These are phyloP conservation scores for Cutaneotrichosporon cutaneum DNA, from an alignment of 1,284 basidiomycete genomes.

Conservation along the genomic window DNA sequence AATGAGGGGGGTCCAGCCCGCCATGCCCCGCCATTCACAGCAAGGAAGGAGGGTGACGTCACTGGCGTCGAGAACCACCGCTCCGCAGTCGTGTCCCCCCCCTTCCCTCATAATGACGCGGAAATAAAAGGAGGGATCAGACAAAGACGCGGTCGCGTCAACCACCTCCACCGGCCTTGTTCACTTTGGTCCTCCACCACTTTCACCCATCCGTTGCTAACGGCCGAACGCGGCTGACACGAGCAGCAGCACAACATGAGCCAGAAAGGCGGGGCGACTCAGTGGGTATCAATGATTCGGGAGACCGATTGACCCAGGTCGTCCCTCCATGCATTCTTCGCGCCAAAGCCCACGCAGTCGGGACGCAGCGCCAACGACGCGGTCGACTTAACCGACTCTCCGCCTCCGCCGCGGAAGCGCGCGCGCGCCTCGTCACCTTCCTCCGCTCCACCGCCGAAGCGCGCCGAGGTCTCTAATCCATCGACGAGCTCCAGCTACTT, in stretches of 20 bases:
- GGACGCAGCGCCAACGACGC: slow-evolving; percentile 21
- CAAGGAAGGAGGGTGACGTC: not conserved
- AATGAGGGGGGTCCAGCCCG: too few relatives aligned
- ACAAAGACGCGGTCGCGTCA: slow-evolving; percentile 22
- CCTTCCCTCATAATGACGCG: not conserved
- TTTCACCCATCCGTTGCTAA: not conserved
- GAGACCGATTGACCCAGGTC: slow-evolving; percentile 24
- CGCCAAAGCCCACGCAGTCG: slow-evolving; percentile 38
- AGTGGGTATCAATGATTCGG: slow-evolving; percentile 5
- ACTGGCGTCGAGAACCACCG: not conserved
- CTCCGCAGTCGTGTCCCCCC: not conserved
- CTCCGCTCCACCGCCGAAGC: not conserved
- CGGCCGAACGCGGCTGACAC: too few relatives aligned
- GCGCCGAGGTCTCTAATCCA: not conserved
- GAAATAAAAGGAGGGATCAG: slow-evolving; percentile 1
- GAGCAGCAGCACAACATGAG: slow-evolving; percentile 6
- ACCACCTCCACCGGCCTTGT: slow-evolving; percentile 8
- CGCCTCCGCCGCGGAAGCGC: slow-evolving; percentile 30
- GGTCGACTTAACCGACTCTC: slow-evolving; percentile 38
- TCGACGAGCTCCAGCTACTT: slow-evolving; percentile 7
- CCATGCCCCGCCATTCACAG: too few relatives aligned
- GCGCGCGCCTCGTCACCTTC: slow-evolving; percentile 10
- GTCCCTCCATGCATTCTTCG: slow-evolving; percentile 51
- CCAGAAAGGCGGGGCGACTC: slow-evolving; percentile 11
- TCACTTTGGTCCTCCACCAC: not conserved